A percentile compares a stretch with the other conserved stretches of the same genome.
These are phyloP conservation scores for Wickerhamiella alocasiicola DNA, from an alignment of 805 yeast species.

Conservation along the genomic window DNA sequence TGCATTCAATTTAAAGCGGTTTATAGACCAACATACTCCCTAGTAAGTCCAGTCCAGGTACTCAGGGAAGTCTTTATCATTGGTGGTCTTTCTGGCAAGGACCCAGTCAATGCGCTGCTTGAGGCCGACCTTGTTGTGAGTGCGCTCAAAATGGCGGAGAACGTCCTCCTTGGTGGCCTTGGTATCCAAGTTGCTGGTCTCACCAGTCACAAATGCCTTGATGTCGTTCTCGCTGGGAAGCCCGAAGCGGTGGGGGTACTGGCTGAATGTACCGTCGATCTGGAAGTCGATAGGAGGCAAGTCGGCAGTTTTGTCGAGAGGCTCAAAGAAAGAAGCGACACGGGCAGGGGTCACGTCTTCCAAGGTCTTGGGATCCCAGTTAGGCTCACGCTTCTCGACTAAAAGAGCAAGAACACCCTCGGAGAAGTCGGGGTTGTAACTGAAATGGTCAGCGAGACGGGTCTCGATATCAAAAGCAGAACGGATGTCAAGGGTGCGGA, in stretches of 20 bases:
- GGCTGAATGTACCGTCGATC: slow-evolving; percentile 29
- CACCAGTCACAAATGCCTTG: slow-evolving; percentile 56
- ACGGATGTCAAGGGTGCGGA: slow-evolving; percentile 44
- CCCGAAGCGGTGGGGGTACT: slow-evolving; percentile 59
- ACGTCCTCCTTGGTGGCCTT: slow-evolving; percentile 62
- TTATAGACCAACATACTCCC: neutral
- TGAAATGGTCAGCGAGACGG: slow-evolving; percentile 63
- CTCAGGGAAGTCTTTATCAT: slow-evolving; percentile 32
- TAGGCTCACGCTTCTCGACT: slow-evolving; percentile 45
- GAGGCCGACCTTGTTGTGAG: slow-evolving; percentile 39
- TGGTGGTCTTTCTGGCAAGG: slow-evolving; percentile 44
- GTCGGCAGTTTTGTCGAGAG: slow-evolving; percentile 23
- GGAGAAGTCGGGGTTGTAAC: slow-evolving; percentile 51
- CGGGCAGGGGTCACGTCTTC: slow-evolving; percentile 27
- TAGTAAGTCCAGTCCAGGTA: slow-evolving; percentile 39
- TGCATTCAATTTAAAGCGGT: neutral
- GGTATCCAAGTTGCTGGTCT: slow-evolving; percentile 49
- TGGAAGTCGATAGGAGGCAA: slow-evolving; percentile 24
- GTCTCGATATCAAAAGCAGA: slow-evolving; percentile 63
- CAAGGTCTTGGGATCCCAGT: slow-evolving; percentile 36
- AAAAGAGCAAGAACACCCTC: slow-evolving; percentile 34
- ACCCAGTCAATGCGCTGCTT: slow-evolving; percentile 45
- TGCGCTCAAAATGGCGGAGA: slow-evolving; percentile 45
- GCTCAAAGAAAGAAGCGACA: slow-evolving; percentile 23
- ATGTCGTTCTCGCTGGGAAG: slow-evolving; percentile 64